Evolutionary conservation across 495 filamentous ascomycete genomes (phyloP).

Genomic region (Penicillium coffeae): DNA sequence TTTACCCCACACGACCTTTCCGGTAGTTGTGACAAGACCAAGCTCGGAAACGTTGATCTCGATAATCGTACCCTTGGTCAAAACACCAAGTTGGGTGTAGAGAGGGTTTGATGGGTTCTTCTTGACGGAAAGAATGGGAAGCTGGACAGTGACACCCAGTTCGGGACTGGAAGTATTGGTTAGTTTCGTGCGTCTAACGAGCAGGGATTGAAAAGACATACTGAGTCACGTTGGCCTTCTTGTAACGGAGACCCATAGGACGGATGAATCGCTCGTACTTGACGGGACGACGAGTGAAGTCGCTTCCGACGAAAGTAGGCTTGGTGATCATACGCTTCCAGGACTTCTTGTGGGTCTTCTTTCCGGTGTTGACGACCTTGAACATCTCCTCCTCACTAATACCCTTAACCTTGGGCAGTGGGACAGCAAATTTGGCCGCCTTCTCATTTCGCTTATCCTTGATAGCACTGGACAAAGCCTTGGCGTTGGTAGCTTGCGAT

Average conservation of each 20-base stretch:
- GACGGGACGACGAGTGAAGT: constrained; percentile 88
- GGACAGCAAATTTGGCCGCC: constrained; percentile 93
- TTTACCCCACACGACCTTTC: constrained; percentile 89
- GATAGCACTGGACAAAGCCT: constrained; percentile 77
- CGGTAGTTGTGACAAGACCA: constrained; percentile 85
- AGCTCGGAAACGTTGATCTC: constrained; percentile 96
- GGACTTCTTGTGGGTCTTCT: constrained; percentile 70
- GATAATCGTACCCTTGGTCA: constrained; percentile 91
- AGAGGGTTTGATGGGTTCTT: constrained; percentile 97
- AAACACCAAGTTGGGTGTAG: constrained; percentile 89
- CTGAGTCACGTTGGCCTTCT: constrained; percentile 88
- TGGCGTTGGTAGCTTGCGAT: constrained; percentile 78
- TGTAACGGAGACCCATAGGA: constrained; percentile 83
- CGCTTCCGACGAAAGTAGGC: constrained; percentile 81
- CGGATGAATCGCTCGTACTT: constrained; percentile 89
- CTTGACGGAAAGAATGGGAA: constrained; percentile 92
- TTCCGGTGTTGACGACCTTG: constrained; percentile 94
- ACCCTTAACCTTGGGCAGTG: constrained; percentile 88
- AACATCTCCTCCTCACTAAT: constrained; percentile 98
- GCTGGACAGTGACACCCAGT: constrained; percentile 81
- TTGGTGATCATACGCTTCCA: constrained; percentile 98
- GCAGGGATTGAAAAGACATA: constrained; percentile 25
- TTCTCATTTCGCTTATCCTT: constrained; percentile 90
- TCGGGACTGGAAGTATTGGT: constrained; percentile 50
- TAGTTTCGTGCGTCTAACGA: constrained; percentile 5